A percentile compares a stretch with the other conserved stretches of the same genome.
These are phyloP conservation scores for Plenodomus lindquistii DNA, from an alignment of 2,329 filamentous ascomycete genomes.

Conservation along the genomic window DNA sequence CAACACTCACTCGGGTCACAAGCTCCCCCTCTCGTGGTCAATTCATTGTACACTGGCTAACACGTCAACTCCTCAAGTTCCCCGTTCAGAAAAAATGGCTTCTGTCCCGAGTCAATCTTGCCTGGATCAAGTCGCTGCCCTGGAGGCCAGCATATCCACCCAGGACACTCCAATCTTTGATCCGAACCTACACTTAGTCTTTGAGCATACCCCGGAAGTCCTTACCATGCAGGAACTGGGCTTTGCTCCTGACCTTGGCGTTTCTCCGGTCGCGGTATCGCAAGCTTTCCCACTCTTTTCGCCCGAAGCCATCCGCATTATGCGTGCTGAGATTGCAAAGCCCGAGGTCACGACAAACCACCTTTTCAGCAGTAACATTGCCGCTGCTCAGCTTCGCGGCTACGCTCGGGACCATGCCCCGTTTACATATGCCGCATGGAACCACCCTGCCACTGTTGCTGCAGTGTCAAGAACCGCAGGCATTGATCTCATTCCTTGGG, in stretches of 20 bases:
- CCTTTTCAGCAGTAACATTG: constrained; percentile 62
- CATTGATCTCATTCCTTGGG: constrained; percentile 60
- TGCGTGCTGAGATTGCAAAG: constrained; percentile 65
- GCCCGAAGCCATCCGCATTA: constrained; percentile 62
- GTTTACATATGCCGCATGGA: constrained; percentile 67
- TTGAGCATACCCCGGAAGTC: constrained; percentile 55
- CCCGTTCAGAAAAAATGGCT: not conserved
- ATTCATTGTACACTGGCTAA: not conserved
- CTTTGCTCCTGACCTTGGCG: constrained; percentile 57
- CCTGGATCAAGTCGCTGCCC: not conserved
- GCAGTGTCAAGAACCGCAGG: constrained; percentile 62
- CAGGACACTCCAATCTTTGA: constrained; percentile 51
- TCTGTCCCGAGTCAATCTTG: not conserved
- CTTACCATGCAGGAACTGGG: constrained; percentile 66
- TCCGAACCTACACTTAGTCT: constrained; percentile 60
- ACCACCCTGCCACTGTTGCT: constrained; percentile 57
- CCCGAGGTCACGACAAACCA: constrained; percentile 61
- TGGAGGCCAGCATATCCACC: constrained; percentile 1
- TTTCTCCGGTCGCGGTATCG: constrained; percentile 66
- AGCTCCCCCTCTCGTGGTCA: no score
- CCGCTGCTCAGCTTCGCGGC: constrained; percentile 58
- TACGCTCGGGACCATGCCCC: constrained; percentile 64
- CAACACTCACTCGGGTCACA: no score
- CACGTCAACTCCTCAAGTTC: not conserved
- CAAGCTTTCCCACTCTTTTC: constrained; percentile 69